Conservation (phyloP, 257 asterid species). For the Buddleja alternifolia region DNA sequence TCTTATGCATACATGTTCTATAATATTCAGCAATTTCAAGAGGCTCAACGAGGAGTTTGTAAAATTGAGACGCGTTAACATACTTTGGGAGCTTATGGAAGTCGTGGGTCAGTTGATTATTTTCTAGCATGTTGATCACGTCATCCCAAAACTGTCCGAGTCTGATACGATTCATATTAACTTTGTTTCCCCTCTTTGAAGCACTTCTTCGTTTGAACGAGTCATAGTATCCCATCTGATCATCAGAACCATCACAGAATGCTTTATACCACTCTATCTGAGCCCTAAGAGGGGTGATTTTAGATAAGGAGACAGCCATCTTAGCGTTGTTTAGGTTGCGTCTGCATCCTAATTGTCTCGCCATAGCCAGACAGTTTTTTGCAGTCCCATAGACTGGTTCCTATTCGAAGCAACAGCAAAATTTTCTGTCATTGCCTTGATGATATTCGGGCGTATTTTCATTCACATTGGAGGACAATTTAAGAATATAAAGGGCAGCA, state of each 20-base stretch:
- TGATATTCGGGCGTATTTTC: no score
- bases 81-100: slow-evolving; percentile 72
- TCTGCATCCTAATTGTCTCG: slow-evolving; percentile 64
- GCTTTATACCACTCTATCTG: slow-evolving; percentile 83
- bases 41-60: slow-evolving; percentile 86
- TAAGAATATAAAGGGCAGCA: not conserved
- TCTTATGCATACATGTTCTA: slow-evolving; percentile 57
- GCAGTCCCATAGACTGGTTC: slow-evolving; percentile 55
- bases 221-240: slow-evolving; percentile 82
- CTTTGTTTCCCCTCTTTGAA: slow-evolving; percentile 55
- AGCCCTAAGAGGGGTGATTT: slow-evolving; percentile 66
- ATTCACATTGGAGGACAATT: not conserved
- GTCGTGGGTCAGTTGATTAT: slow-evolving; percentile 76
- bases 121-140: slow-evolving; percentile 59
- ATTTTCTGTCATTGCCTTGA: not conserved
- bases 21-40: slow-evolving; percentile 90
- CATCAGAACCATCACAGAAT: slow-evolving; percentile 68
- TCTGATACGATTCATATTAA: slow-evolving; percentile 53
- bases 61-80: slow-evolving; percentile 68
- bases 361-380: slow-evolving; percentile 55
- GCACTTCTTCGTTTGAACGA: slow-evolving; percentile 70
- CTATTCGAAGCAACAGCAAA: slow-evolving; percentile 40
- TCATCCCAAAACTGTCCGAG: slow-evolving; percentile 75
- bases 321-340: slow-evolving; percentile 75
- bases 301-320: slow-evolving; percentile 61